A percentile compares a stretch with the other conserved stretches of the same genome.
Evolutionary conservation across 495 filamentous ascomycete genomes (phyloP).

Genomic region (Tuber magnatum): DNA sequence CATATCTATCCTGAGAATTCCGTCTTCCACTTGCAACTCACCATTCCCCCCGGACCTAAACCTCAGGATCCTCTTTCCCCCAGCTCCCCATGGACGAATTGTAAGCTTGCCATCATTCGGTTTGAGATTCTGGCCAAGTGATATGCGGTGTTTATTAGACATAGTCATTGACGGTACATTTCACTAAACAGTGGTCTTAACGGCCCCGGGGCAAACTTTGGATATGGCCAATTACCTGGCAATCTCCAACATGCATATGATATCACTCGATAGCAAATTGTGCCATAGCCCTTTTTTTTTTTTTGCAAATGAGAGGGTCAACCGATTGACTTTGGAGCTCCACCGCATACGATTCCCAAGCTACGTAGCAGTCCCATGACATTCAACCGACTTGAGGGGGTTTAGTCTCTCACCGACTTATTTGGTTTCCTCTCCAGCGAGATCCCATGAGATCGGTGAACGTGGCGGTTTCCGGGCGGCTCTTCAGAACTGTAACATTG

Average conservation of each 20-base stretch:
- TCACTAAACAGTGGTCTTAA: neutral
- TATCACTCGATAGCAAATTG: neutral
- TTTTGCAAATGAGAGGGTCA: neutral
- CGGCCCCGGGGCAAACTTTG: neutral
- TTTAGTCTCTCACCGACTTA: neutral
- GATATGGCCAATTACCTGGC: neutral
- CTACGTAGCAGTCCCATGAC: neutral
- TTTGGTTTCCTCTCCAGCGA: slow-evolving; percentile 22
- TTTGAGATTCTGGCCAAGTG: neutral
- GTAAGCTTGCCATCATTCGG: neutral
- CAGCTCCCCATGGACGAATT: neutral
- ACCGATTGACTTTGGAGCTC: neutral
- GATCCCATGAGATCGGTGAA: slow-evolving; percentile 44
- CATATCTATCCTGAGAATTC: neutral
- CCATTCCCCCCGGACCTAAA: neutral
- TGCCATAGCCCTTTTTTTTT: too few species aligned
- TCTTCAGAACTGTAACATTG: slow-evolving; percentile 48
- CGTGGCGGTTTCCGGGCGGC: slow-evolving; percentile 46
- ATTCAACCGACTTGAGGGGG: neutral
- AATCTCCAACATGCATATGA: neutral
- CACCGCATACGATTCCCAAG: neutral
- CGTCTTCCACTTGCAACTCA: neutral
- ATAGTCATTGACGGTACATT: neutral
- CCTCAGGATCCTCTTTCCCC: too few species aligned
- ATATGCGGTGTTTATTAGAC: neutral